Evolutionary conservation across 2,329 filamentous ascomycete genomes (phyloP), one percentile per base, ranked within the genome.

Genomic region (Penicillium olsonii): DNA sequence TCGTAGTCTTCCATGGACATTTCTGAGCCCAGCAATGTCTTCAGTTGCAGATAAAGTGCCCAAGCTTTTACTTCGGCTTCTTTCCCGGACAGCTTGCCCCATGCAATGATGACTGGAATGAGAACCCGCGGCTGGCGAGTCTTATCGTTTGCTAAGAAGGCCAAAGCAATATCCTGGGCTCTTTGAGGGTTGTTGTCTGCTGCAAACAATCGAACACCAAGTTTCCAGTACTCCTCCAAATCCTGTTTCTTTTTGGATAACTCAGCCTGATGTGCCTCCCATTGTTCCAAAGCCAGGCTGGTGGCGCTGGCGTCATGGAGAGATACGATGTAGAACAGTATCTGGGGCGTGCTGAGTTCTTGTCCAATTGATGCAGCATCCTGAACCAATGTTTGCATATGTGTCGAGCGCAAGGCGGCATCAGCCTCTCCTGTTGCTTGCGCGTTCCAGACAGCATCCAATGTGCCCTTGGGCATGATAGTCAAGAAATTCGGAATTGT

Each of bases 1-100:
- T 95, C 90, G 60, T 92, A 95, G 63, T 95, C 87, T 15, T 83
- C 74, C 62, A 92, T 84, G 3, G 76, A 81, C 73, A 91, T 86
- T 1, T 77, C 69, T 19, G 76, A 64, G 1, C 81, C 83, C 2
- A 90, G 75, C 5, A 80, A 76, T 20, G 77, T 73, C 52, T 84
- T 84, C 57, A 95, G 75, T 43, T 78, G 77, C 31, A 83, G 71
- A 67, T 92, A 94, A 1, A 82, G 68, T 19, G 78, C 71, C 83
- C 87, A 92, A 0, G 88, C 88, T 54, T 78, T 77, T 15, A 79
- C 70, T 22, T 76, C 76, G 73, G 79, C 50, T 65, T 75, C 40
- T 66, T 78, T 67, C 2, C 75, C 73, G 4, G 78, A 63, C 11
- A 80, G 75, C 34, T 74, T 77, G 1, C 83, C 83, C 68, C 83